Conservation (phyloP, 805 yeast genomes). For the Saccharomycopsis olivae region DNA sequence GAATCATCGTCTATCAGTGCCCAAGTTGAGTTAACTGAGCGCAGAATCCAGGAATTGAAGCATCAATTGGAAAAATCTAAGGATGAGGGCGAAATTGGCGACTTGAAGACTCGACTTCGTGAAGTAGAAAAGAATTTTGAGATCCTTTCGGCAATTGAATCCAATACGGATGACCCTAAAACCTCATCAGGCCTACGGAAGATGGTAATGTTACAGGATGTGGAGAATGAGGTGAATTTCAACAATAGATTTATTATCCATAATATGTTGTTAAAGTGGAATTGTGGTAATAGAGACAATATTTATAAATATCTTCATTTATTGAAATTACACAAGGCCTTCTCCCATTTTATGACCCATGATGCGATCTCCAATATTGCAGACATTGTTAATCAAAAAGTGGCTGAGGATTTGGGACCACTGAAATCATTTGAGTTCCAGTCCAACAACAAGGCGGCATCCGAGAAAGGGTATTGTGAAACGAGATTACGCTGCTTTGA, state of each 20-base stretch:
- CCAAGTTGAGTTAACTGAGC: slow-evolving; percentile 20
- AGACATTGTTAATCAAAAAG: slow-evolving; percentile 32
- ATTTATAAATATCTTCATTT: slow-evolving; percentile 49
- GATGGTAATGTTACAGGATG: slow-evolving; percentile 7
- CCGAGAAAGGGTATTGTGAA: slow-evolving; percentile 16
- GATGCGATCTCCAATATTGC: slow-evolving; percentile 41
- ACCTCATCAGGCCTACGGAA: not conserved
- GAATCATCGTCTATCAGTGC: slow-evolving; percentile 18
- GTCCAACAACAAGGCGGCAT: not conserved
- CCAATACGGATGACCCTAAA: not conserved
- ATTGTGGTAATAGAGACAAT: slow-evolving; percentile 52
- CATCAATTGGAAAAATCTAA: slow-evolving; percentile 1
- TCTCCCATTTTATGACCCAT: slow-evolving; percentile 33
- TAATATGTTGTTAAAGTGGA: slow-evolving; percentile 71
- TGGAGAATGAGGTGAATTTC: slow-evolving; percentile 25
- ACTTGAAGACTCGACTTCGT: slow-evolving; percentile 5
- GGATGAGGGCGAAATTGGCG: not conserved
- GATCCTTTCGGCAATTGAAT: slow-evolving; percentile 1
- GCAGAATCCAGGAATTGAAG: slow-evolving; percentile 18
- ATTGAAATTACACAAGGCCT: slow-evolving; percentile 34
- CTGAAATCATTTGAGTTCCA: slow-evolving; percentile 1
- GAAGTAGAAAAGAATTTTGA: slow-evolving; percentile 12
- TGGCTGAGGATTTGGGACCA: slow-evolving; percentile 11
- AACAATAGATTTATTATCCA: slow-evolving; percentile 66
- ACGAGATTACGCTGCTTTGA: slow-evolving; percentile 38